These are phyloP conservation scores for Pholiota microspora DNA, from an alignment of 768 basidiomycete species.

Conservation along the genomic window DNA sequence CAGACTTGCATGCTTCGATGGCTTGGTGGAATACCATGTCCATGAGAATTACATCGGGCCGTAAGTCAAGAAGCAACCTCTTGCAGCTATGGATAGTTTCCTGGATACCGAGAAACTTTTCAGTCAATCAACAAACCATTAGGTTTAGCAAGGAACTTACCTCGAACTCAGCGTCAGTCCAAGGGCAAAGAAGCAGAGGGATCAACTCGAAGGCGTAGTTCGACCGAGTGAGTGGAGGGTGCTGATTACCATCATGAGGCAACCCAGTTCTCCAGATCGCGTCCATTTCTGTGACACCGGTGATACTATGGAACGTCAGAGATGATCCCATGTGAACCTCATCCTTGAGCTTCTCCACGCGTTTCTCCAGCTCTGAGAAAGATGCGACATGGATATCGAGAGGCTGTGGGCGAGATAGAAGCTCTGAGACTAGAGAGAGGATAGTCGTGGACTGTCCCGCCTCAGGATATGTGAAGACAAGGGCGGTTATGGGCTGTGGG, in stretches of 20 bases:
- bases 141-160: not conserved
- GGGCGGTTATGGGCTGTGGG: not conserved
- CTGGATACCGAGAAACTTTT: not conserved
- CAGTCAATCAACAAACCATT: not conserved
- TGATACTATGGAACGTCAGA: not conserved
- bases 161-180: constrained; percentile 1
- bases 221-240: not conserved
- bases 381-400: not conserved
- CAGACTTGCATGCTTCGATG: constrained; percentile 1
- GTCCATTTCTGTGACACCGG: not conserved
- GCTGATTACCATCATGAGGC: constrained; percentile 1
- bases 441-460: constrained; percentile 1
- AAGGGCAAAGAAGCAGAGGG: not conserved
- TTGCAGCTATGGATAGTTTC: constrained; percentile 2
- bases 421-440: not conserved
- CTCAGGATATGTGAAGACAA: constrained; percentile 1
- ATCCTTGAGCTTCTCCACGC: constrained; percentile 4
- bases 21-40: constrained; percentile 7
- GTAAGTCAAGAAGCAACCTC: not conserved
- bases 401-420: not conserved
- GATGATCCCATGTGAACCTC: not conserved
- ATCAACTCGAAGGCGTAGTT: not conserved
- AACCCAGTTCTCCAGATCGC: constrained; percentile 1
- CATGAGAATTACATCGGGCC: constrained; percentile 2
- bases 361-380: constrained; percentile 1